phyloP scores from a whole-genome alignment of 1,139 yeast genomes.

The Cylindricascospora bacillispora region DNA sequence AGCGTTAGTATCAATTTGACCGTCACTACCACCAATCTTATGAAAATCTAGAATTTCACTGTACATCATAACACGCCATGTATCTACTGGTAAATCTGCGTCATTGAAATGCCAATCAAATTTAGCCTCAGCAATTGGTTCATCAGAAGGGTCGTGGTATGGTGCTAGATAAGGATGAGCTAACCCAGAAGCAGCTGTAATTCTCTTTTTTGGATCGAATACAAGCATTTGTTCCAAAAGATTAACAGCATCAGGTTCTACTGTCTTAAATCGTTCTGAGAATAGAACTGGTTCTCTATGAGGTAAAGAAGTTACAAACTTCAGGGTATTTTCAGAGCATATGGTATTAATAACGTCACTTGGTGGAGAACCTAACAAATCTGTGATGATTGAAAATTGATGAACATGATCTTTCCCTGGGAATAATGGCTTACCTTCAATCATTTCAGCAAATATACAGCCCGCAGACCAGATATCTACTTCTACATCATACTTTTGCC shows the following conservation, averaged over 20 bases:
- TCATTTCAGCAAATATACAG: slow-evolving; percentile 96
- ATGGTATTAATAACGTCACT: slow-evolving; percentile 91
- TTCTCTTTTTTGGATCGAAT: slow-evolving; percentile 88
- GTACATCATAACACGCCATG: slow-evolving; percentile 99
- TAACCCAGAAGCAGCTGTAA: slow-evolving; percentile 82
- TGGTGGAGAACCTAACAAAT: slow-evolving; percentile 92
- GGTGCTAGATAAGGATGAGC: slow-evolving; percentile 89
- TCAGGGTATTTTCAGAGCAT: slow-evolving; percentile 86
- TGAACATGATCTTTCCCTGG: slow-evolving; percentile 99
- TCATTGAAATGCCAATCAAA: slow-evolving; percentile 98
- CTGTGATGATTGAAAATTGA: slow-evolving; percentile 93
- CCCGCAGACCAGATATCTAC: slow-evolving; percentile 99
- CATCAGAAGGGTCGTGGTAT: slow-evolving; percentile 97
- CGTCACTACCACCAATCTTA: slow-evolving; percentile 28
- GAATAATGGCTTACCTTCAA: slow-evolving; percentile 95
- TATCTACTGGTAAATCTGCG: slow-evolving; percentile 93
- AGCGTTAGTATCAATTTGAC: slow-evolving; percentile 25
- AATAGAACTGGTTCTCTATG: slow-evolving; percentile 86
- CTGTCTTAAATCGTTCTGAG: slow-evolving; percentile 66
- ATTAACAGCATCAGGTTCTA: slow-evolving; percentile 89
- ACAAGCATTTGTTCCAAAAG: slow-evolving; percentile 80
- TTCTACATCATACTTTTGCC: slow-evolving; percentile 99
- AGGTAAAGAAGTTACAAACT: slow-evolving; percentile 89
- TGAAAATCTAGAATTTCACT: slow-evolving; percentile 94
- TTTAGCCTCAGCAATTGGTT: slow-evolving; percentile 84